Conservation (phyloP, 2,329 filamentous ascomycete genomes). For the Phyllosticta citribraziliensis region DNA sequence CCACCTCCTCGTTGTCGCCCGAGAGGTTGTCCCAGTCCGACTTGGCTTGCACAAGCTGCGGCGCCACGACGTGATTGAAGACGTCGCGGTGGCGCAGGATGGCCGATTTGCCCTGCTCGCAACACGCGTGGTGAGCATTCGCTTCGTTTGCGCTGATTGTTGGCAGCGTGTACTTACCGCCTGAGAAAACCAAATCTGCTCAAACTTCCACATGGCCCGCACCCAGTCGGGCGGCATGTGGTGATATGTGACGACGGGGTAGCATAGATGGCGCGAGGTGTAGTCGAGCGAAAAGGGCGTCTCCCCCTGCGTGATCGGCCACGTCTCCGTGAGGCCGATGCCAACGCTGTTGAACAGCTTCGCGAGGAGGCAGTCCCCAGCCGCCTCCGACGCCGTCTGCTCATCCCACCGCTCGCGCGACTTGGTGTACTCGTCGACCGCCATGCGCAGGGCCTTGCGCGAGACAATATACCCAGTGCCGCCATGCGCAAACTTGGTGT, state of each 20-base stretch:
- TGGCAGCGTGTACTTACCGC: slow-evolving; percentile 21
- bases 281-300: slow-evolving; percentile 33
- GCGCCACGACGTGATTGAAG: slow-evolving; percentile 25
- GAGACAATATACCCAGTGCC: slow-evolving; percentile 37
- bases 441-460: slow-evolving; percentile 29
- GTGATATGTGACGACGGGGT: slow-evolving; percentile 32
- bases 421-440: slow-evolving; percentile 21
- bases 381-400: slow-evolving; percentile 27
- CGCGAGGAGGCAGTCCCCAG: slow-evolving; percentile 29
- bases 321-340: slow-evolving; percentile 27
- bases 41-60: slow-evolving; percentile 18
- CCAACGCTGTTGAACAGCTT: slow-evolving; percentile 27
- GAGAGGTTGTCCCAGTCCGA: slow-evolving; percentile 25
- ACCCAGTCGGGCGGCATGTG: slow-evolving; percentile 28
- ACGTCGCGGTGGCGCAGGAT: slow-evolving; percentile 28
- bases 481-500: slow-evolving; percentile 36
- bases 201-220: slow-evolving; percentile 30
- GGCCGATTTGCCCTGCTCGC: slow-evolving; percentile 24
- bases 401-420: slow-evolving; percentile 10
- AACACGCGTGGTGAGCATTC: slow-evolving; percentile 27
- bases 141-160: slow-evolving; percentile 21
- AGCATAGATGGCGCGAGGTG: slow-evolving; percentile 30
- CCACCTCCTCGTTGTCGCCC: slow-evolving; percentile 13
- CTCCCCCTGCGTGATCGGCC: slow-evolving; percentile 38
- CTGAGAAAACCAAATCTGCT: slow-evolving; percentile 28